phyloP scores from a whole-genome alignment of 352 stramenopile genomes.

The Phytophthora colocasiae region DNA sequence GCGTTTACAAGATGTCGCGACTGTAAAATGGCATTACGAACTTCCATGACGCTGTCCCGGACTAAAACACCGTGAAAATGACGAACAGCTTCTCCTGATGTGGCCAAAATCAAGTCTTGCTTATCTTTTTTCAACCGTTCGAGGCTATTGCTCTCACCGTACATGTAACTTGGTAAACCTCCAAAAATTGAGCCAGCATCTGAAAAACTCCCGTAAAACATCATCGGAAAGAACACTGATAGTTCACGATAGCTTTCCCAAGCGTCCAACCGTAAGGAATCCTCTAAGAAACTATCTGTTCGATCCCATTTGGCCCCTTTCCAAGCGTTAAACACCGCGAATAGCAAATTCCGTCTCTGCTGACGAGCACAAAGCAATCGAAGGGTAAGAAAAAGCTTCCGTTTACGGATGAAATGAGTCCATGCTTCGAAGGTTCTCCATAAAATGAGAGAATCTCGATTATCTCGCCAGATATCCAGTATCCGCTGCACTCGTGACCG shows the following conservation, averaged over 20 bases:
- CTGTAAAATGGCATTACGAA: constrained; percentile 57
- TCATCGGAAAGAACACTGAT: constrained; percentile 57
- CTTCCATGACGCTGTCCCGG: constrained; percentile 62
- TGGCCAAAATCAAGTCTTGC: constrained; percentile 21
- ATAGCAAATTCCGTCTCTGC: constrained; percentile 49
- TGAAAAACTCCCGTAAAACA: constrained; percentile 70
- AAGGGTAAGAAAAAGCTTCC: constrained; percentile 59
- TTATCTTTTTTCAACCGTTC: constrained; percentile 8
- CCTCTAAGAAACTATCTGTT: constrained; percentile 62
- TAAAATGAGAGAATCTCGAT: constrained; percentile 12
- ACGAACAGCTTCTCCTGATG: constrained; percentile 34
- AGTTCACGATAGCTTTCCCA: constrained; percentile 70
- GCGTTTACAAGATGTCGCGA: constrained; percentile 62
- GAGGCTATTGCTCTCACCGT: constrained; percentile 1
- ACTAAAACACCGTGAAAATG: constrained; percentile 56
- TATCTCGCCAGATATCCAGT: constrained; percentile 58
- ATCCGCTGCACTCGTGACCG: constrained; percentile 55
- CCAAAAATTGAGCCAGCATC: constrained; percentile 66
- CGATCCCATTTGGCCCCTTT: constrained; percentile 73
- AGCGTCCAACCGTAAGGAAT: constrained; percentile 57
- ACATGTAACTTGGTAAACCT: constrained; percentile 41
- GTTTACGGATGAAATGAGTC: constrained; percentile 51
- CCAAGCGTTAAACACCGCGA: constrained; percentile 62
- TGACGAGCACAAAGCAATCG: constrained; percentile 49
- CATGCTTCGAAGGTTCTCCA: constrained; percentile 60